phyloP scores from a whole-genome alignment of 2,329 filamentous ascomycete genomes.

The Botrytis fabae region DNA sequence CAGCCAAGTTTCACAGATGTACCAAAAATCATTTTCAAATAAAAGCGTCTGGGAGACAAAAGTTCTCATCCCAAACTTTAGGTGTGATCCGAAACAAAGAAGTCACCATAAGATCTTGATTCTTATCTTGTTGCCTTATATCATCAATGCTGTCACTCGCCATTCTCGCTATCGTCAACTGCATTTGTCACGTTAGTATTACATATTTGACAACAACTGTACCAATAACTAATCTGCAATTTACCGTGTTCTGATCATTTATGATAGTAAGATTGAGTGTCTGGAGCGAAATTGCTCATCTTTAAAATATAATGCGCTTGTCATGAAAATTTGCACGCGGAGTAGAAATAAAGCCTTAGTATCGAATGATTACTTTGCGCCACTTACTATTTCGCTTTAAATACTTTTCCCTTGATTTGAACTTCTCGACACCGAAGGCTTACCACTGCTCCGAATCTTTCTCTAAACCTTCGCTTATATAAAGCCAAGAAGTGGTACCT shows the following conservation, averaged over 20 bases:
- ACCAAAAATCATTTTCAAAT: background rate
- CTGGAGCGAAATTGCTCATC: background rate
- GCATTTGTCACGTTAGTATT: background rate
- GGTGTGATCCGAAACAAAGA: background rate
- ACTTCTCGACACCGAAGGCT: background rate
- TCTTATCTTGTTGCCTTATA: fast-evolving
- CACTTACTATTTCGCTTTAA: background rate
- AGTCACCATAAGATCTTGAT: fast-evolving
- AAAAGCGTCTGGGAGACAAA: too few relatives aligned
- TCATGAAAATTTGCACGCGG: background rate
- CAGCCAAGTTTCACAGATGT: background rate
- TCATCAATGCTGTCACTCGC: background rate
- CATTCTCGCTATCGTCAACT: background rate
- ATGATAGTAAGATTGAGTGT: too few relatives aligned
- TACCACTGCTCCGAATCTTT: background rate
- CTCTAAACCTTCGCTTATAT: background rate
- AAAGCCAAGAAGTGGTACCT: background rate
- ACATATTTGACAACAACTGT: background rate
- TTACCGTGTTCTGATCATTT: background rate
- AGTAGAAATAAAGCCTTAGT: background rate
- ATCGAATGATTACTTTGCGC: fast-evolving
- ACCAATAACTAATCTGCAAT: background rate
- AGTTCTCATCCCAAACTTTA: background rate
- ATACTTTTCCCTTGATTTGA: background rate
- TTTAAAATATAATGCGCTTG: background rate